These are phyloP conservation scores for Lolium rigidum DNA, from an alignment of 176 grass and related monocot species.

Conservation along the genomic window DNA sequence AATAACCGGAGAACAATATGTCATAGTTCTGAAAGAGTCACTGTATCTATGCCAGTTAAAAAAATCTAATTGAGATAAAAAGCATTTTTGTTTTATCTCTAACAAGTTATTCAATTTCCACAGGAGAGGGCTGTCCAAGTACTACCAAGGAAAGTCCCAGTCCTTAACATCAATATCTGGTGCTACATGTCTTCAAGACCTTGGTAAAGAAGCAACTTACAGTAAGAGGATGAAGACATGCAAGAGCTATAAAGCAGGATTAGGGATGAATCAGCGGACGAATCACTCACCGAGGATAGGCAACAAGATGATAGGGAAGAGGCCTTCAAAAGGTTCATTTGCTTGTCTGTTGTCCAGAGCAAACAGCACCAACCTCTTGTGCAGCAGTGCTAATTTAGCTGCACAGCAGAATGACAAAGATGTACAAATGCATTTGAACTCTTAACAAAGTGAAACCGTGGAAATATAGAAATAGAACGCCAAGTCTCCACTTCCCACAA, in stretches of 20 bases:
- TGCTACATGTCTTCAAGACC: conserved; percentile 54
- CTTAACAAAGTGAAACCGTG: conserved; percentile 25
- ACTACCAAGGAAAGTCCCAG: conserved; percentile 72
- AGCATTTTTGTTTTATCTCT: not conserved
- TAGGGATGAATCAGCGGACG: conserved; percentile 54
- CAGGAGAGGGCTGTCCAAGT: conserved; percentile 73
- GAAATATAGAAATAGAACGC: conserved; percentile 13
- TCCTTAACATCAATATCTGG: conserved; percentile 63
- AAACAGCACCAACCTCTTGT: conserved; percentile 48
- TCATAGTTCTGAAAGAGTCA: not conserved
- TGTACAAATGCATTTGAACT: conserved; percentile 31
- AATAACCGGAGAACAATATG: not conserved
- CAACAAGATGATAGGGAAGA: conserved; percentile 69
- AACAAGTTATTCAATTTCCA: conserved; percentile 2
- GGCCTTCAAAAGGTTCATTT: conserved; percentile 59
- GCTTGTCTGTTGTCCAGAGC: conserved; percentile 42
- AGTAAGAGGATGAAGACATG: conserved; percentile 75
- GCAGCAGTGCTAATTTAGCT: conserved; percentile 40
- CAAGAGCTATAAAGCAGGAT: conserved; percentile 62
- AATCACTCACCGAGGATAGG: conserved; percentile 38
- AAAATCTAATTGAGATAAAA: no score
- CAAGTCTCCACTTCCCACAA: not conserved
- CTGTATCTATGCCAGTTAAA: not conserved
- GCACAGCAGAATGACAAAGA: conserved; percentile 37
- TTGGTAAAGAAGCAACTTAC: conserved; percentile 62